Conservation (phyloP, 192 early-diverging fungal genomes). For the Paraglomus occultum region DNA sequence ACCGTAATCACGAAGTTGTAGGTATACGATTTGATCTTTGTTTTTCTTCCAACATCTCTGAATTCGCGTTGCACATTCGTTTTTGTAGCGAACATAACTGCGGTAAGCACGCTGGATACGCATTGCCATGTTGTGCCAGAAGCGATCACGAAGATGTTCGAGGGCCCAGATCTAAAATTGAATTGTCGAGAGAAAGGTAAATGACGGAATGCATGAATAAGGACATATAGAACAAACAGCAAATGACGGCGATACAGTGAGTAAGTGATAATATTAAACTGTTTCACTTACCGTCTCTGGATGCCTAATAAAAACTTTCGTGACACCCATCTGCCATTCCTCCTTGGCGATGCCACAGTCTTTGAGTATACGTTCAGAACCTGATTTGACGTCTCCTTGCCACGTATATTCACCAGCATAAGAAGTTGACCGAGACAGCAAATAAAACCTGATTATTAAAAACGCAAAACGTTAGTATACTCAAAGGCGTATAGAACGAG, state of each 20-base stretch:
- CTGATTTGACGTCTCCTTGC: constrained; percentile 72
- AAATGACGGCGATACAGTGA: too few species aligned
- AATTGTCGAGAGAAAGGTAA: neutral
- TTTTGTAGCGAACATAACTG: constrained; percentile 64
- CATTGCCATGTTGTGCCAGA: constrained; percentile 95
- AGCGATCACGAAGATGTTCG: constrained; percentile 89
- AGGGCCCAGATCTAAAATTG: constrained; percentile 67
- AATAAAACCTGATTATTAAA: constrained; percentile 64
- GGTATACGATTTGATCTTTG: constrained; percentile 84
- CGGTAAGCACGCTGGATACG: constrained; percentile 92
- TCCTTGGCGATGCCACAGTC: constrained; percentile 78
- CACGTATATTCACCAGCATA: constrained; percentile 83
- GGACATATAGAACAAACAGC: too few species aligned
- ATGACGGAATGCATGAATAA: too few species aligned
- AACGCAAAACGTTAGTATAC: constrained; percentile 39
- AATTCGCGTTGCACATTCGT: constrained; percentile 64
- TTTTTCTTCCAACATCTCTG: constrained; percentile 74
- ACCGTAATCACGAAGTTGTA: constrained; percentile 92
- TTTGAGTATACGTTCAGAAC: constrained; percentile 77
- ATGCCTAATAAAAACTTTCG: constrained; percentile 94
- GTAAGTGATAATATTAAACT: neutral
- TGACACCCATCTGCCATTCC: constrained; percentile 95
- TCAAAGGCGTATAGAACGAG: constrained; percentile 27
- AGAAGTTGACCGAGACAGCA: constrained; percentile 71
- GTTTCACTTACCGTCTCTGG: constrained; percentile 72